These are phyloP conservation scores for Schizochytrium sp. DNA, from an alignment of 108 stramenopile genomes.

Conservation along the genomic window DNA sequence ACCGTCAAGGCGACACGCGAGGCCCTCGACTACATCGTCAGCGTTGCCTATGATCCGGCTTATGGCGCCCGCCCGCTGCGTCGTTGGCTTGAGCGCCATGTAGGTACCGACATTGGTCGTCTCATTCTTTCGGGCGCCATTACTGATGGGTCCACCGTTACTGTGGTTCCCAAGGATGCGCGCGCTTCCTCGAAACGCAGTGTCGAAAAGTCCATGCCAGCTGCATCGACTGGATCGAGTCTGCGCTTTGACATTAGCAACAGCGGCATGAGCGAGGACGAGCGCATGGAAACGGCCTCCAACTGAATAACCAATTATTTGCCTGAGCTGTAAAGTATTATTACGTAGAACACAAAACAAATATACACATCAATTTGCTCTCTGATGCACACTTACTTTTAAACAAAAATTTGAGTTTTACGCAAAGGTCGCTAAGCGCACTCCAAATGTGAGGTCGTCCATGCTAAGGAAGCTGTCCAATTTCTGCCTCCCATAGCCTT, in stretches of 20 bases:
- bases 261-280: not conserved
- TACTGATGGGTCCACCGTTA: not conserved
- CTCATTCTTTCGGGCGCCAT: constrained; percentile 5
- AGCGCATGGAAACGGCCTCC: not conserved
- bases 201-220: not conserved
- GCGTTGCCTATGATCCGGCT: constrained; percentile 44
- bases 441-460: no score
- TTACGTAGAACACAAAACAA: not conserved
- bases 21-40: constrained; percentile 39
- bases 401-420: no score
- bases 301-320: not conserved
- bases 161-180: not conserved
- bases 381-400: no score
- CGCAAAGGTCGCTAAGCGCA: no score
- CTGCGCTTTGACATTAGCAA: not conserved
- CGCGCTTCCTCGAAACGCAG: not conserved
- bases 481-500: no score
- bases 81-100: constrained; percentile 50
- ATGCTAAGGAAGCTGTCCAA: no score
- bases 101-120: constrained; percentile 47
- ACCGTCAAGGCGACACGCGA: constrained; percentile 35
- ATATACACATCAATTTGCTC: no score
- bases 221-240: not conserved
- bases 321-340: not conserved
- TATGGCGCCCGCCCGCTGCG: constrained; percentile 55